Evolutionary conservation across 2,329 filamentous ascomycete genomes (phyloP), one percentile per base, ranked within the genome.

Genomic region (Lanzia echinophila): DNA sequence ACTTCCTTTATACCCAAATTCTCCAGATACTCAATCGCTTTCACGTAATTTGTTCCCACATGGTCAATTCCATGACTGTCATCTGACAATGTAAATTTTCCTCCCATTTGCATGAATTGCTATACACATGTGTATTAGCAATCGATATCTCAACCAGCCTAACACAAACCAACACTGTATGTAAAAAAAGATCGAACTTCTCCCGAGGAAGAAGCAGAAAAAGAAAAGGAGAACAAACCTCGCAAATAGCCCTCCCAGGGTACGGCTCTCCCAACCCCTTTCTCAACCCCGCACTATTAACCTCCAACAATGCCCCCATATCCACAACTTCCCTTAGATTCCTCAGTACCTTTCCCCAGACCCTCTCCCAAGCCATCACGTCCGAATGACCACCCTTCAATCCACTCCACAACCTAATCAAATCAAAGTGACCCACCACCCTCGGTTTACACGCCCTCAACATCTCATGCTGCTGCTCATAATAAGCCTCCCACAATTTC

Each of bases 241-340:
- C 78, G 63, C 90, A 90, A 65, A 99, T 86, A 63, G 82, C 77
- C 51, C 81, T 78, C 58, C 83, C 83, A 0, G 94, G 94, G 75
- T 99, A 99, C 44, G 92, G 90, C 74, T 97, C 90, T 19, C 75
- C 79, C 71, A 97, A 81, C 5, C 92, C 94, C 74, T 99, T 99
- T 60, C 94, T 79, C 70, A 97, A 69, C 19, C 83, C 90, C 38
- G 88, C 85, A 47, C 87, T 90, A 70, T 99, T 99, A 65, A 95
- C 79, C 78, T 99, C 94, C 56, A 99, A 68, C 70, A 94, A 79
- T 0, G 88, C 92, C 13, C 86, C 88, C 67, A 95, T 92, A 38
- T 75, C 75, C 19, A 76, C 80, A 34, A 92, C 78, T 56, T 83
- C 79, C 56, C 78, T 72, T 63, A 99, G 72, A 68, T 97, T 97